phyloP scores from a whole-genome alignment of 1,139 yeast species.

The Nakaseomyces bracarensis region DNA sequence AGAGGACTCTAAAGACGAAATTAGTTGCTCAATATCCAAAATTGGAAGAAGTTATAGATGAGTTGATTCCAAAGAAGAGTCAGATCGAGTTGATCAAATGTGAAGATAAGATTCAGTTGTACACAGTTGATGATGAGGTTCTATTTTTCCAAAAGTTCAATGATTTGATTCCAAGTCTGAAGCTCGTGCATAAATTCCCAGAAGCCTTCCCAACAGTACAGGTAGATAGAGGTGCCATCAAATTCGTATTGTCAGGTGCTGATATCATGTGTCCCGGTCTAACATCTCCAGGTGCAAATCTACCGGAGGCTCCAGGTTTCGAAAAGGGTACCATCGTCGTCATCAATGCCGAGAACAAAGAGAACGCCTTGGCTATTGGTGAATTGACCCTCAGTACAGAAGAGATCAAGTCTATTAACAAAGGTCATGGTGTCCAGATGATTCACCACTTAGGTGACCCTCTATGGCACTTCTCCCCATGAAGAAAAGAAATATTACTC shows the following conservation, averaged over 20 bases:
- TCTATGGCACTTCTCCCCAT: constrained; percentile 42
- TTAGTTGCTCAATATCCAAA: constrained; percentile 64
- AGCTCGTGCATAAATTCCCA: constrained; percentile 76
- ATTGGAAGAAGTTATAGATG: constrained; percentile 69
- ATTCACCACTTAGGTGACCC: constrained; percentile 88
- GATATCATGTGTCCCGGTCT: constrained; percentile 97
- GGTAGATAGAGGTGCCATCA: constrained; percentile 95
- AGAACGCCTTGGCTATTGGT: constrained; percentile 84
- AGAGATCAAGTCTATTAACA: constrained; percentile 74
- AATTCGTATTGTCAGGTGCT: constrained; percentile 88
- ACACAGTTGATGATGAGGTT: constrained; percentile 64
- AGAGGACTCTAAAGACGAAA: constrained; percentile 69
- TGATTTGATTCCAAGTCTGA: constrained; percentile 71
- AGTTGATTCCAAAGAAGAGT: constrained; percentile 83
- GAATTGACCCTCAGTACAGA: constrained; percentile 80
- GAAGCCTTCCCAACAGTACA: constrained; percentile 75
- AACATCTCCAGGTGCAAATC: constrained; percentile 78
- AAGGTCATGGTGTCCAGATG: constrained; percentile 85
- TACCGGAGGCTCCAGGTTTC: constrained; percentile 61
- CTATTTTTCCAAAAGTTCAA: constrained; percentile 78
- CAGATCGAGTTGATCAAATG: constrained; percentile 77
- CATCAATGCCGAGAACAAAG: constrained; percentile 89
- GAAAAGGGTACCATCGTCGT: constrained; percentile 66
- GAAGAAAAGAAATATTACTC: background rate
- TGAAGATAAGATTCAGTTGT: constrained; percentile 78